Evolutionary conservation across 805 yeast species (phyloP).

Genomic region (Kodamaea restingae): DNA sequence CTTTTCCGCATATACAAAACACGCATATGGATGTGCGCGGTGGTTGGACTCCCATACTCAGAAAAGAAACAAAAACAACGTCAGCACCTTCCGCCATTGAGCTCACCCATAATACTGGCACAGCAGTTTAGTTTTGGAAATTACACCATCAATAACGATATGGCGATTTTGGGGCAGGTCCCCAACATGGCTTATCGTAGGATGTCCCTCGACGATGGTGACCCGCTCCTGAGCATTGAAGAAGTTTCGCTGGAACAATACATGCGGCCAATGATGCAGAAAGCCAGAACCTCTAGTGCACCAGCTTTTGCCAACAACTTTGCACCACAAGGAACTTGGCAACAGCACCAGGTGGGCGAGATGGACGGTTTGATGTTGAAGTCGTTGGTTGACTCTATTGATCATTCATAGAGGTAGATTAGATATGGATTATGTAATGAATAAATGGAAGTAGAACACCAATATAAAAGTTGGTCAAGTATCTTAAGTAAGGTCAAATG

Average conservation of each 20-base stretch:
- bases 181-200: constrained; percentile 5
- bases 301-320: background rate
- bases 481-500: too few species aligned
- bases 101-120: constrained; percentile 6
- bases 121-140: constrained; percentile 5
- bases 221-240: constrained; percentile 7
- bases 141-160: constrained; percentile 4
- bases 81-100: too few species aligned
- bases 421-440: background rate
- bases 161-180: constrained; percentile 6
- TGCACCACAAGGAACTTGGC: background rate
- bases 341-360: constrained; percentile 4
- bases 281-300: constrained; percentile 4
- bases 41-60: constrained; percentile 38
- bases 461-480: too few species aligned
- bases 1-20: constrained; percentile 73
- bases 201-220: constrained; percentile 7
- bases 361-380: constrained; percentile 31
- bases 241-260: background rate
- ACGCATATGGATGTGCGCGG: constrained; percentile 81
- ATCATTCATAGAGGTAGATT: constrained; percentile 18
- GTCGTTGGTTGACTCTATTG: constrained; percentile 40
- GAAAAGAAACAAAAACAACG: too few species aligned
- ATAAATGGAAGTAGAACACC: too few species aligned
- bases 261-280: constrained; percentile 3